phyloP scores from a whole-genome alignment of 352 stramenopile species.

The Stephanocyclus meneghinianus region DNA sequence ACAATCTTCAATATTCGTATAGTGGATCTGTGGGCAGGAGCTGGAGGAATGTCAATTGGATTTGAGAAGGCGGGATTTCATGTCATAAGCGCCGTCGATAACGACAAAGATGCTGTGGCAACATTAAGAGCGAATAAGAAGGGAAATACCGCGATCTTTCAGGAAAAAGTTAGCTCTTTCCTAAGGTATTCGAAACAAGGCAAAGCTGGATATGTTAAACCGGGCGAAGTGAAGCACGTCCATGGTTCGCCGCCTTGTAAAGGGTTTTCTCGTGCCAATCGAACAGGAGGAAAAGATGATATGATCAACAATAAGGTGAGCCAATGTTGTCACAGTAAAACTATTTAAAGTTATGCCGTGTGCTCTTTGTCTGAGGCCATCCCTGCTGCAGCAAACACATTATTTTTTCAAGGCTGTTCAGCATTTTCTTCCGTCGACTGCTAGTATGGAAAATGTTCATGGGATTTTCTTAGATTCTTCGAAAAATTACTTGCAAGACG shows the following conservation, averaged over 20 bases:
- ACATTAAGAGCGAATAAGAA: slow-evolving; percentile 47
- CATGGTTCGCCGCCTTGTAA: slow-evolving; percentile 56
- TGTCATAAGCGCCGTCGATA: slow-evolving; percentile 50
- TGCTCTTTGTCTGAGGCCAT: neutral
- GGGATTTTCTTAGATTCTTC: slow-evolving; percentile 20
- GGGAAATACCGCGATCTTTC: slow-evolving; percentile 24
- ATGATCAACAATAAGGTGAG: slow-evolving; percentile 49
- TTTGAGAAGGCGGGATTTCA: slow-evolving; percentile 49
- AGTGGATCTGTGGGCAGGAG: slow-evolving; percentile 60
- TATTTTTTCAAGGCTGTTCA: slow-evolving; percentile 46
- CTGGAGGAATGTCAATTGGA: slow-evolving; percentile 54
- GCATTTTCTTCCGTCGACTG: slow-evolving; percentile 42
- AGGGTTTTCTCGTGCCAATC: slow-evolving; percentile 57
- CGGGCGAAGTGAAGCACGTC: slow-evolving; percentile 50
- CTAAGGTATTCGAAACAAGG: slow-evolving; percentile 25
- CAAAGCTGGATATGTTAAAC: slow-evolving; percentile 31
- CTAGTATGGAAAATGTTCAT: slow-evolving; percentile 55
- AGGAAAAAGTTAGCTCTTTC: slow-evolving; percentile 39
- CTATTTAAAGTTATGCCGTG: neutral
- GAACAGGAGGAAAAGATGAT: slow-evolving; percentile 51
- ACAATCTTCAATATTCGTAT: neutral
- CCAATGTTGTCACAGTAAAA: neutral
- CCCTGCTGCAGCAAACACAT: slow-evolving; percentile 42
- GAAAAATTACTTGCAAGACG: slow-evolving; percentile 33
- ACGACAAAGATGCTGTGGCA: slow-evolving; percentile 35